Evolutionary conservation across 2,329 filamentous ascomycete species (phyloP).

Genomic region (Cadophora sp.): DNA sequence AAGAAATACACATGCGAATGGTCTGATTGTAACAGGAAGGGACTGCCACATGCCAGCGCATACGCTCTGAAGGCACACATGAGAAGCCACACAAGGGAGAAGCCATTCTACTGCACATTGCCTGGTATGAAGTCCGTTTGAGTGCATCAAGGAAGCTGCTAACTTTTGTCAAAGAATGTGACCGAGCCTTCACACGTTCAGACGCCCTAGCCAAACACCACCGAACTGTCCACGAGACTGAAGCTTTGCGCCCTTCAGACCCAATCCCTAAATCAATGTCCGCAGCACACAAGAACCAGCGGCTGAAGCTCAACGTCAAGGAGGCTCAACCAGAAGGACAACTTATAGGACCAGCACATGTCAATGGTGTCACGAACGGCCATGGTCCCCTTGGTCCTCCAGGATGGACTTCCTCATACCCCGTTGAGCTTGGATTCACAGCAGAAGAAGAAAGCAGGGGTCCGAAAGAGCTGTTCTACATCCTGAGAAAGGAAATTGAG

Average conservation of each 20-base stretch:
- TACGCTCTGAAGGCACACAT: constrained; percentile 97
- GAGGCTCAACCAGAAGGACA: constrained; percentile 57
- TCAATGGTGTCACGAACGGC: constrained; percentile 46
- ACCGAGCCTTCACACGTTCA: constrained; percentile 93
- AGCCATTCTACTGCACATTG: constrained; percentile 95
- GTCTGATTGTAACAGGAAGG: constrained; percentile 87
- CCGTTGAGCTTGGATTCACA: constrained; percentile 64
- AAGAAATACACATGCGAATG: constrained; percentile 99
- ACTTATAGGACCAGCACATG: constrained; percentile 55
- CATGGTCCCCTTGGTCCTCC: constrained; percentile 16
- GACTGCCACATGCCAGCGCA: constrained; percentile 89
- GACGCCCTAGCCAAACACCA: constrained; percentile 98
- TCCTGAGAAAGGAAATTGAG: constrained; percentile 68
- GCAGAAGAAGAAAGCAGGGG: constrained; percentile 66
- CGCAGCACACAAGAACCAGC: constrained; percentile 50
- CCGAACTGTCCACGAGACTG: constrained; percentile 97
- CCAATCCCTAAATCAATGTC: constrained; percentile 75
- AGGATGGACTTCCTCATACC: constrained; percentile 45
- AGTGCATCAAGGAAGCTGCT: constrained; percentile 21
- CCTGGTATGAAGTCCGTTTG: constrained; percentile 67
- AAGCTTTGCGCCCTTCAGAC: constrained; percentile 83
- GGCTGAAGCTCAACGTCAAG: constrained; percentile 69
- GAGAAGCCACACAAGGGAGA: constrained; percentile 96
- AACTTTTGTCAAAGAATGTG: constrained; percentile 73
- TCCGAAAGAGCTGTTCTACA: constrained; percentile 70